Evolutionary conservation across 2,329 filamentous ascomycete genomes (phyloP), one percentile per base, ranked within the genome.

Genomic region (Orbilia javanica): DNA sequence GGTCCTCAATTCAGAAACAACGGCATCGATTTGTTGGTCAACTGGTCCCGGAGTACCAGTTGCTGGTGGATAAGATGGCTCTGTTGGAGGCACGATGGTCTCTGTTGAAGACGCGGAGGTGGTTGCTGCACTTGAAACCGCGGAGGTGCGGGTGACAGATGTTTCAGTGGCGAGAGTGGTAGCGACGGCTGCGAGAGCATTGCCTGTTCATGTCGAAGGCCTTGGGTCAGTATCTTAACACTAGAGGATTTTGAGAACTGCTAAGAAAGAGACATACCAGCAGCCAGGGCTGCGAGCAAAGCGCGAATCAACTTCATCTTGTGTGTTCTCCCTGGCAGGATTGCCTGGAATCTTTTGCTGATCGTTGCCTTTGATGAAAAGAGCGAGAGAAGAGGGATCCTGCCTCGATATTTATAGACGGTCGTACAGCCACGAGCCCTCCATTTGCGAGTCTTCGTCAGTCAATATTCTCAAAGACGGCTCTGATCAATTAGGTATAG

Each of bases 51-150:
- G 73, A 22, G 50, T 25, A 31, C 73, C 66, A 18, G 73, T 77
- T 18, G 73, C 65, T 42, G 73, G 73, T 46, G 73, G 73, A 36
- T 77, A 77, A 20, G 73, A 77, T n/a, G 73, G 73, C 25, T 77
- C 73, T 20, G 25, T 71, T 8, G 73, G 73, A 34, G 66, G 34
- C 18, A 31, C 22, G 46, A 63, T 39, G 18, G 63, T 68, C 4
- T 55, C 55, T n/a, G 63, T 62, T 27, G 62, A 42, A 13, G 48
- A 50, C 15, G 18, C 63, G 8, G 42, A 2, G n/a, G 39, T 48
- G 18, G 44, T 6, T 48, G 25, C 44, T 22, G 13, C 4, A 10
- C 18, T 50, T 1, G 46, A 50, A 1, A 13, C 46, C 25, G 46
- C 20, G 13, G 72, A 27, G 22, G 13, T 44, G n/a, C 8, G 3